A percentile compares a stretch with the other conserved stretches of the same genome.
Evolutionary conservation across 805 yeast genomes (phyloP).

Genomic region (Huiozyma naganishii): DNA sequence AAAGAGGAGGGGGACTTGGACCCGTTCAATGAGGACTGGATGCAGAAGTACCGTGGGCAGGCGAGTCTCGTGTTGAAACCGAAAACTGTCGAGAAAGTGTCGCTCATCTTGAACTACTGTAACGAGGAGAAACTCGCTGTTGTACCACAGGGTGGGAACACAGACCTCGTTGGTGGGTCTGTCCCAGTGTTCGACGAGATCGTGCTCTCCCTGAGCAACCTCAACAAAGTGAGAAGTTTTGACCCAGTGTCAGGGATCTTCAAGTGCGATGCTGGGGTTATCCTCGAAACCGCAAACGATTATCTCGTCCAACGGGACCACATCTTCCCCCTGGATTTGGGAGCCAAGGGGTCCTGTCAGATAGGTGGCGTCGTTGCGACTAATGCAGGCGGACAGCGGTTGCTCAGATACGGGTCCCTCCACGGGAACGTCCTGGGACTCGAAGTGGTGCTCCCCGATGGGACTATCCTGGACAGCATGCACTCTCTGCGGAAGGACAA

Average conservation of each 20-base stretch:
- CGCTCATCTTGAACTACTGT: slow-evolving; percentile 69
- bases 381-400: slow-evolving; percentile 89
- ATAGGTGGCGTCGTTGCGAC: slow-evolving; percentile 93
- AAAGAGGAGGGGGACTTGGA: slow-evolving; percentile 54
- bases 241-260: slow-evolving; percentile 76
- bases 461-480: slow-evolving; percentile 69
- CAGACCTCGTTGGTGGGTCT: slow-evolving; percentile 93
- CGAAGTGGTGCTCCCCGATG: slow-evolving; percentile 88
- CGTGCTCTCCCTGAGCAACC: slow-evolving; percentile 52
- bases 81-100: slow-evolving; percentile 64
- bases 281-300: slow-evolving; percentile 75
- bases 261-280: slow-evolving; percentile 84
- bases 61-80: slow-evolving; percentile 76
- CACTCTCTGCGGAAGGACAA: slow-evolving; percentile 85
- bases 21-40: slow-evolving; percentile 82
- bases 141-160: slow-evolving; percentile 96
- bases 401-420: slow-evolving; percentile 79
- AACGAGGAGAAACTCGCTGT: slow-evolving; percentile 68
- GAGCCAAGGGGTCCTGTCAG: slow-evolving; percentile 95
- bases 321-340: slow-evolving; percentile 86
- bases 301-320: slow-evolving; percentile 71
- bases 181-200: slow-evolving; percentile 88
- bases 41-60: slow-evolving; percentile 88
- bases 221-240: slow-evolving; percentile 74
- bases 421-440: slow-evolving; percentile 88